Percentiles rank a stretch among this genome's conserved stretches.
Evolutionary conservation across 352 stramenopile genomes (phyloP).

Genomic region (Phytophthora capsici): DNA sequence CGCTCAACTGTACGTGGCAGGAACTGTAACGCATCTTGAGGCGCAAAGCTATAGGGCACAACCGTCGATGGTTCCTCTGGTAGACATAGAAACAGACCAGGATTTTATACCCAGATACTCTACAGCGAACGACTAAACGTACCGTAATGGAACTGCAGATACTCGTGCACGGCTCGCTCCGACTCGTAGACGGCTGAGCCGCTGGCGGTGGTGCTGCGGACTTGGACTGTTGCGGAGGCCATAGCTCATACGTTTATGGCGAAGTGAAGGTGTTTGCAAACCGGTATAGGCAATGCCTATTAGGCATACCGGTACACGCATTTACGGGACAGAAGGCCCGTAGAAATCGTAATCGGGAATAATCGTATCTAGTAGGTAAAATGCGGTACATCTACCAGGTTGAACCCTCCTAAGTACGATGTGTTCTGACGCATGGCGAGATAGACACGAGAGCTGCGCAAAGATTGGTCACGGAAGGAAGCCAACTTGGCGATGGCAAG

Average conservation of each 20-base stretch:
- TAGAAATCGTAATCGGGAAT: constrained; percentile 7
- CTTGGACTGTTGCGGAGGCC: constrained; percentile 3
- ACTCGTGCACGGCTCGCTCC: constrained; percentile 87
- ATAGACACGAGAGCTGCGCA: constrained; percentile 10
- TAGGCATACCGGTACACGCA: constrained; percentile 2
- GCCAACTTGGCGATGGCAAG: too few species aligned
- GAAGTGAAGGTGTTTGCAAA: not conserved
- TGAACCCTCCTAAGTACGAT: constrained; percentile 24
- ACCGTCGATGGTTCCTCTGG: constrained; percentile 70
- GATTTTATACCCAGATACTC: not conserved
- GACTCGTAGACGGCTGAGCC: constrained; percentile 90
- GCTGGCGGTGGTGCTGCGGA: constrained; percentile 89
- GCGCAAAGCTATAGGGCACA: constrained; percentile 73
- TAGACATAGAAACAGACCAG: not conserved
- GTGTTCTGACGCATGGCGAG: constrained; percentile 1
- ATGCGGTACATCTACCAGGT: not conserved
- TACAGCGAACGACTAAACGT: not conserved
- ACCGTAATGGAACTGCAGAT: constrained; percentile 93
- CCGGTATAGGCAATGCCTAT: not conserved
- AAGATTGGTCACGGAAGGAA: too few species aligned
- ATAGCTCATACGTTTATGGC: constrained; percentile 10
- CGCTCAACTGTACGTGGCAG: constrained; percentile 85
- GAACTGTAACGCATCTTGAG: constrained; percentile 87
- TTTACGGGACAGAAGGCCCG: constrained; percentile 7
- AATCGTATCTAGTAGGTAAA: constrained; percentile 2